Conservation (phyloP, 306 rosid species). For the Cucurbita maxima region DNA sequence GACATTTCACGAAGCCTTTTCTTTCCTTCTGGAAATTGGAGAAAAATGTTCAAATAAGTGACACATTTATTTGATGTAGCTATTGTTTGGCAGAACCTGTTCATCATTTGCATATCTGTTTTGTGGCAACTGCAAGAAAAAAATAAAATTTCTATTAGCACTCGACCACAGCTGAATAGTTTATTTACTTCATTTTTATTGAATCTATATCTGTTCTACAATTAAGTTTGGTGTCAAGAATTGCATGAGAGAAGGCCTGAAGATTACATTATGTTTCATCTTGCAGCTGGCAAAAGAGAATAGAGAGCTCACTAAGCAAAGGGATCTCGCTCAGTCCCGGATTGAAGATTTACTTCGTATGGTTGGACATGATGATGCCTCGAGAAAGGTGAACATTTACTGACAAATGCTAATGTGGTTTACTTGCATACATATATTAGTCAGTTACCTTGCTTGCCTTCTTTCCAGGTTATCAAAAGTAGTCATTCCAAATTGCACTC, state of each 20-base stretch:
- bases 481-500: slow-evolving; percentile 30
- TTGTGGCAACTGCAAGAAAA: background rate
- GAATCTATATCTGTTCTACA: background rate
- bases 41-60: background rate
- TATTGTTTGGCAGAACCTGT: background rate
- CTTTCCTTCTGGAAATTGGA: background rate
- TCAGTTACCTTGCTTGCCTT: background rate
- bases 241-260: background rate
- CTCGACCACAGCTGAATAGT: background rate
- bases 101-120: background rate
- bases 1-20: background rate
- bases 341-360: slow-evolving; percentile 60
- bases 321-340: slow-evolving; percentile 90
- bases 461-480: slow-evolving; percentile 21
- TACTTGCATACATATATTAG: background rate
- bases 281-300: slow-evolving; percentile 86
- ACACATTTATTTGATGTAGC: background rate
- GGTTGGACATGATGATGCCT: slow-evolving; percentile 46
- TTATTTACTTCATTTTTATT: background rate
- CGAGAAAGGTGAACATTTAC: slow-evolving; percentile 38
- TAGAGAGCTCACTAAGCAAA: slow-evolving; percentile 70
- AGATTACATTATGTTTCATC: background rate
- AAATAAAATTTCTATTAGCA: background rate
- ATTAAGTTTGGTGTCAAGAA: background rate
- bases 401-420: background rate